Base-by-base conservation (phyloP, 371 early-diverging fungal genomes). In the Nosema muscidifuracis region DNA sequence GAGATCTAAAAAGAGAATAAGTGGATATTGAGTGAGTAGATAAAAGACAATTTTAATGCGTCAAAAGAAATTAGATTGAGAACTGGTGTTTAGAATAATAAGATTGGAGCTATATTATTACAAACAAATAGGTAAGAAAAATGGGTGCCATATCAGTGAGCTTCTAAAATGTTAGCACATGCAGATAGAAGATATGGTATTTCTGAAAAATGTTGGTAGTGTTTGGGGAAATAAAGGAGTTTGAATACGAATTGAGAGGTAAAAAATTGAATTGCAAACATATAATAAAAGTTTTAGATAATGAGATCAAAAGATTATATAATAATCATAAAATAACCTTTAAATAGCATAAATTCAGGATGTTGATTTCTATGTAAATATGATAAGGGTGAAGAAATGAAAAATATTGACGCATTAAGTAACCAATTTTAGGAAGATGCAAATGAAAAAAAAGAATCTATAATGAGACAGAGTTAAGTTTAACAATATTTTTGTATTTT, bases 201-300 rank as follows among this genome's bases (percentile, higher is more conserved):
- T 40, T 47, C 63, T 20, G 76, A 34, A 67, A 66, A 47, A 36
- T 66, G 20, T 38, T 65, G n/a, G 76, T 71, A 1, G 57, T 67
- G n/a, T 24, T 12, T 13, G 50, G 53, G 40, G 40, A 15, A 40
- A 51, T 71, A 15, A 47, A 78, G 22, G 60, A 75, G 38, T 65
- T 77, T 57, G 61, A 56, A 18, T 56, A 56, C 9, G 56, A 56
- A 26, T 26, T 47, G 22, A 56, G 56, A 26, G 56, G 56, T 44
- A 40, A 15, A 40, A 40, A 40, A 9, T 40, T 40, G 40, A 40
- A 40, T 15, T 40, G 15, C 40, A 40, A 15, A 40, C 7, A 40
- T 7, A 40, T 40, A 7, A 40, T 40, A 40, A 40, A 40, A 9
- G 7, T 40, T 40, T 9, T 7, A 7, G 7, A 15, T 40, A 40